A percentile compares a stretch with the other conserved stretches of the same genome.
Conservation (phyloP, 345 rosid genomes). For the Luvunga scandens region DNA sequence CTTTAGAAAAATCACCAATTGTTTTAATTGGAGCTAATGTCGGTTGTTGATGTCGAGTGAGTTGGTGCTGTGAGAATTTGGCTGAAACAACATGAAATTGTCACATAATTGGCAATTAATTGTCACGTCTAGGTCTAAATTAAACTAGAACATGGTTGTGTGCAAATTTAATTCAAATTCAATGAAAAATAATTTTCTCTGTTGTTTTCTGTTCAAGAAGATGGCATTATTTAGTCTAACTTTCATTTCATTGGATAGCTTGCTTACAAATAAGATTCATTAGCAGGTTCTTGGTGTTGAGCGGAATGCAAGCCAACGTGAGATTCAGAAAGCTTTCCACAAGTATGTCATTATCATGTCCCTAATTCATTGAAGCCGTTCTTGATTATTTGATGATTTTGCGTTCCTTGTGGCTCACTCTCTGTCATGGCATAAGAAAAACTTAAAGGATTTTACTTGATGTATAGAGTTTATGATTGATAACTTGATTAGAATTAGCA, state of each 20-base stretch:
- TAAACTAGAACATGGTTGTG: background rate
- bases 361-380: background rate
- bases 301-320: constrained; percentile 73
- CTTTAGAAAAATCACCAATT: background rate
- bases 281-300: constrained; percentile 90
- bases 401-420: background rate
- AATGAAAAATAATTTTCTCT: background rate
- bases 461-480: background rate
- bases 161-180: background rate
- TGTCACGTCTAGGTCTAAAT: background rate
- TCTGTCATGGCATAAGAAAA: background rate
- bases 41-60: background rate
- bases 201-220: background rate
- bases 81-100: background rate
- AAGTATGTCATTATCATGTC: constrained; percentile 43
- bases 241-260: background rate
- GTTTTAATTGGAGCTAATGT: background rate
- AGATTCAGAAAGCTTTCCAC: constrained; percentile 98
- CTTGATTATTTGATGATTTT: background rate
- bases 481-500: background rate
- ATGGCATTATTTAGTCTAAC: background rate
- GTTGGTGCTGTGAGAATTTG: background rate
- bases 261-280: background rate
- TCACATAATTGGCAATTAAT: background rate
- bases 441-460: background rate